Percentiles rank a stretch among this genome's conserved stretches.
Evolutionary conservation across 345 rosid genomes (phyloP).

Genomic region (Balakata baccata): DNA sequence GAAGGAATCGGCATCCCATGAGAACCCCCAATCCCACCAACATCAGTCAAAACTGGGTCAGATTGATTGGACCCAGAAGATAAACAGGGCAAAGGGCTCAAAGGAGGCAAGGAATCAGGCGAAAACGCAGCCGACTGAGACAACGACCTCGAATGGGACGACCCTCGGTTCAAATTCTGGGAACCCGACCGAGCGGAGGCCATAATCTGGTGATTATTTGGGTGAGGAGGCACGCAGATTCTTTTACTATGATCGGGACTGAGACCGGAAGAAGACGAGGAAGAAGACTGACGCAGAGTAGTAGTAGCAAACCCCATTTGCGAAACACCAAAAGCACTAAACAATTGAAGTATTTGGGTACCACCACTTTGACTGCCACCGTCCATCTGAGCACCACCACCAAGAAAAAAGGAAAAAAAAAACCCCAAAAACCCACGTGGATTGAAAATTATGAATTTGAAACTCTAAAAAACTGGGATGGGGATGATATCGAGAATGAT

Average conservation of each 20-base stretch:
- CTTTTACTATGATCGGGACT: conserved; percentile 45
- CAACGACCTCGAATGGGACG: conserved; percentile 69
- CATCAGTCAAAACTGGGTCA: conserved; percentile 50
- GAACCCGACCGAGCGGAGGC: conserved; percentile 44
- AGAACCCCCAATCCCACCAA: conserved; percentile 20
- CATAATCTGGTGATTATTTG: conserved; percentile 71
- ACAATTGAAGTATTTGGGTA: conserved; percentile 59
- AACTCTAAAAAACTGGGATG: not conserved
- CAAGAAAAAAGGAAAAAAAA: no score
- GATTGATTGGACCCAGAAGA: conserved; percentile 24
- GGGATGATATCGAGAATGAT: not conserved
- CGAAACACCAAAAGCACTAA: conserved; percentile 37
- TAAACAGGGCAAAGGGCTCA: conserved; percentile 58
- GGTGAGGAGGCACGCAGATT: conserved; percentile 83
- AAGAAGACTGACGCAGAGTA: conserved; percentile 33
- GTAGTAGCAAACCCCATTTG: not conserved
- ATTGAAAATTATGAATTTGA: not conserved
- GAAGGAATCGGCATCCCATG: conserved; percentile 49
- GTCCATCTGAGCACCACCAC: not conserved
- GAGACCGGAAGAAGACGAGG: conserved; percentile 21
- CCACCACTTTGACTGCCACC: not conserved
- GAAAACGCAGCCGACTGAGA: conserved; percentile 72
- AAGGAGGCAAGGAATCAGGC: conserved; percentile 67
- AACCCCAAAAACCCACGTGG: no score
- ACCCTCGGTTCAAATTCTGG: conserved; percentile 40